Base-by-base conservation (phyloP, 2,329 filamentous ascomycete species). In the Colletotrichum agaves region DNA sequence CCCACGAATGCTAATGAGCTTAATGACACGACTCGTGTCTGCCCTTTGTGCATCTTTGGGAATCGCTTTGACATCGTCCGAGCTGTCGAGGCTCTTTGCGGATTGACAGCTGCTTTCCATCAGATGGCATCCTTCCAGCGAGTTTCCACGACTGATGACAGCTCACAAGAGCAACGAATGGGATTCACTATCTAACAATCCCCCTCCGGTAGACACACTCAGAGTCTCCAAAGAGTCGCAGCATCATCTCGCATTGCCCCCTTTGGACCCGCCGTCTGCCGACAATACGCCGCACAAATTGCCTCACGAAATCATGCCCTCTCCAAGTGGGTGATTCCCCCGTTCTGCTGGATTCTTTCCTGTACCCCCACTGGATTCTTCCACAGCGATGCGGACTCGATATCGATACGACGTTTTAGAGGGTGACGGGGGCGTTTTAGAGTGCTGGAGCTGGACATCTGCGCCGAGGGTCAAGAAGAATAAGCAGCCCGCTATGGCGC, bases 401-500 rank as follows among this genome's bases (percentile, higher is more conserved):
- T 17, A 37, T 27, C 8, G 21, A 27, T 17, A 37, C 35, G 5
- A 41, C 37, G 64, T 67, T 67, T 64, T 46, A 43, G 17, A 49
- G 46, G 39, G 37, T 59, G 39, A 52, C 39, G 23, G 52, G 50
- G 52, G n/a, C 12, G 60, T 63, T 58, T 67, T 58, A 41, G 52
- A 35, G 52, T 47, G 44, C 60, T 67, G 64, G 60, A 55, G 46
- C 27, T 52, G 43, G 17, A 17, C 58, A 12, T 17, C 12, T 12
- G 58, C 35, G 41, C 33, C 37, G 37, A 39, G 43, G 44, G 19
- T 23, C n/a, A 13, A 23, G n/a, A 33, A 23, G 17, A 52, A 15
- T 15, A n/a, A 44, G 44, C 37, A 33, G 17, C n/a, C 27, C 33
- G 19, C 23, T 6, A 6, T 4, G 5, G 21, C 21, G 21, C 21